Evolutionary conservation across 202 grass and related monocot species (phyloP).

Genomic region (Schoenoplectus triqueter): DNA sequence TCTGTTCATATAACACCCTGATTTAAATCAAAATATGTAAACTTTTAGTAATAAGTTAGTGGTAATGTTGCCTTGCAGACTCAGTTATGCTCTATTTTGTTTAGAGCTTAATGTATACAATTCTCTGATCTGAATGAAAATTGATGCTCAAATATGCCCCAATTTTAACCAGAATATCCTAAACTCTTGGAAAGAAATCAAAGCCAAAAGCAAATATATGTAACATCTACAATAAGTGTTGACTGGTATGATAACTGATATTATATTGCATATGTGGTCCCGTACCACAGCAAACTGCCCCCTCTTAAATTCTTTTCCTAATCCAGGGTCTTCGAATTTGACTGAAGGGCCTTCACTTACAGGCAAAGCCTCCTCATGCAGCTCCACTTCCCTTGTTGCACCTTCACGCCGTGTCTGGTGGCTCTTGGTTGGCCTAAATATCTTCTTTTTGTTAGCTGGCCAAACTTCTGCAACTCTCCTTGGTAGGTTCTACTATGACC

Average conservation of each 20-base stretch:
- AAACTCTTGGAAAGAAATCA: neutral
- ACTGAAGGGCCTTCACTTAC: constrained; percentile 15
- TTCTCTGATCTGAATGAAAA: neutral
- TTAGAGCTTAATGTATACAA: neutral
- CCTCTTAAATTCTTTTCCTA: constrained; percentile 26
- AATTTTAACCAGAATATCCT: neutral
- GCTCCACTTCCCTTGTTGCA: neutral
- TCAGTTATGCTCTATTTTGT: neutral
- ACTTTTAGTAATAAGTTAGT: neutral
- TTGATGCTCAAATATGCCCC: neutral
- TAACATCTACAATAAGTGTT: neutral
- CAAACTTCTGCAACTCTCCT: constrained; percentile 67
- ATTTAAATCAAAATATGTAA: neutral
- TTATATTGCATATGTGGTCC: constrained; percentile 26
- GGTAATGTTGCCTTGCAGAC: neutral
- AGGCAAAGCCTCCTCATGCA: neutral
- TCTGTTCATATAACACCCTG: neutral
- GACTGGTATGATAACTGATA: constrained; percentile 21
- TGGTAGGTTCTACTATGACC: constrained; percentile 86
- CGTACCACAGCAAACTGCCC: constrained; percentile 25
- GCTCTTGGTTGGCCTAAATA: constrained; percentile 64
- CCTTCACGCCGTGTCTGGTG: constrained; percentile 60
- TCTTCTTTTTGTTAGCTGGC: constrained; percentile 71
- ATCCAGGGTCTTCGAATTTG: constrained; percentile 23
- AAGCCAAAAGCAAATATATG: neutral